Percentiles rank a stretch among this genome's conserved stretches.
Conservation (phyloP, 306 rosid species). For the Purshia tridentata region DNA sequence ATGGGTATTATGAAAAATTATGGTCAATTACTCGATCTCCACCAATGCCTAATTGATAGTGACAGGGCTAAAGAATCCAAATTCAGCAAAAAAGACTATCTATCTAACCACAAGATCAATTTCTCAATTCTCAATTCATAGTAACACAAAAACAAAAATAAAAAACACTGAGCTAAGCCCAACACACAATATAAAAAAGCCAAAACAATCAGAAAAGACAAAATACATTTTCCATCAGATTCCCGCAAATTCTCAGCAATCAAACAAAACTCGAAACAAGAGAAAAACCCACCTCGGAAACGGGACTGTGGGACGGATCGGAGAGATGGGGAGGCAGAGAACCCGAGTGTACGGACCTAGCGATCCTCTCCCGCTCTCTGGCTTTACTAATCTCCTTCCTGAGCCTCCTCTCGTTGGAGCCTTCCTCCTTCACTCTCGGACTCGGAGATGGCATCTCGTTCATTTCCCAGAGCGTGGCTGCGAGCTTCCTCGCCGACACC, state of each 20-base stretch:
- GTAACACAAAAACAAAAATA: not conserved
- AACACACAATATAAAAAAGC: not conserved
- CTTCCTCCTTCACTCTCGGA: conserved; percentile 58
- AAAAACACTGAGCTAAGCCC: not conserved
- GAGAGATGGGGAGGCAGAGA: conserved; percentile 95
- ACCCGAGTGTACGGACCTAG: conserved; percentile 75
- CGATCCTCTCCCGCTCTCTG: conserved; percentile 68
- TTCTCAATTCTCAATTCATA: not conserved
- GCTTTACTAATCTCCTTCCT: conserved; percentile 56
- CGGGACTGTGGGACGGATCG: conserved; percentile 97
- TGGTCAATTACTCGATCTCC: not conserved
- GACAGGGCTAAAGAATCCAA: not conserved
- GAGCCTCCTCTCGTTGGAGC: conserved; percentile 43
- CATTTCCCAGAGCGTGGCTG: conserved; percentile 99
- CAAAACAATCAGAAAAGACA: not conserved
- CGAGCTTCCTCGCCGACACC: conserved; percentile 94
- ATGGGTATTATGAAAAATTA: not conserved
- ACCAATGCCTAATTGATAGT: too few species aligned
- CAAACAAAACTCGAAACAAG: conserved; percentile 11
- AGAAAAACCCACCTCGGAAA: conserved; percentile 62
- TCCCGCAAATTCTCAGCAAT: conserved; percentile 12
- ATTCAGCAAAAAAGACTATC: not conserved
- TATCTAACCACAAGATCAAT: not conserved
- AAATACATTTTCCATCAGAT: not conserved
- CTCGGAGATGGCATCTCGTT: conserved; percentile 91